phyloP scores from a whole-genome alignment of 2,329 filamentous ascomycete species.

The Aspergillus ochraceus region DNA sequence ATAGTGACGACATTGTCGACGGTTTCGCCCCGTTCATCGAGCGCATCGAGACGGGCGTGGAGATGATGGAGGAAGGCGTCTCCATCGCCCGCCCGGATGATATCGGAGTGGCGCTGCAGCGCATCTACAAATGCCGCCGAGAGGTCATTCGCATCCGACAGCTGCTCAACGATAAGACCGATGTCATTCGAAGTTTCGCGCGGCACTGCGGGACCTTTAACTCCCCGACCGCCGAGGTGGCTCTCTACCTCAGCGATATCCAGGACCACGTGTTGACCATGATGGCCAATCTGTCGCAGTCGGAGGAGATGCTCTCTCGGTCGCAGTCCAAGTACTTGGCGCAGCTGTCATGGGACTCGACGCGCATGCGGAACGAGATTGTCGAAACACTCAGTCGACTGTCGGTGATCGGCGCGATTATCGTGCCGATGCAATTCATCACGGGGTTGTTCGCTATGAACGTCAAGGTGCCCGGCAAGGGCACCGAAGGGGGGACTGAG shows the following conservation, averaged over 20 bases:
- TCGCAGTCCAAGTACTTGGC: slow-evolving; percentile 92
- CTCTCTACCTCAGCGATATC: slow-evolving; percentile 89
- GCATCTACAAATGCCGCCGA: slow-evolving; percentile 84
- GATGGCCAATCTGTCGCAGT: slow-evolving; percentile 89
- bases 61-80: slow-evolving; percentile 87
- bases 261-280: slow-evolving; percentile 98
- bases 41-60: slow-evolving; percentile 78
- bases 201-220: slow-evolving; percentile 95
- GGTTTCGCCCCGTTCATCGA: slow-evolving; percentile 84
- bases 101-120: slow-evolving; percentile 76
- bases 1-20: slow-evolving; percentile 89
- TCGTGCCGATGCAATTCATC: slow-evolving; percentile 88
- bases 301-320: slow-evolving; percentile 91
- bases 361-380: slow-evolving; percentile 78
- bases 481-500: slow-evolving; percentile 4
- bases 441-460: slow-evolving; percentile 57
- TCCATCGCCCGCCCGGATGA: slow-evolving; percentile 87
- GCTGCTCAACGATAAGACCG: slow-evolving; percentile 87
- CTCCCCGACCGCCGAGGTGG: slow-evolving; percentile 87
- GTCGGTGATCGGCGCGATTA: slow-evolving; percentile 82
- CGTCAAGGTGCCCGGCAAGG: slow-evolving; percentile 39
- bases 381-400: slow-evolving; percentile 88
- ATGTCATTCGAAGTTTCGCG: slow-evolving; percentile 91
- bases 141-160: slow-evolving; percentile 88
- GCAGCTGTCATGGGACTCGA: slow-evolving; percentile 84